Base-by-base conservation (phyloP, 2,329 filamentous ascomycete species). In the Chalara sp. region DNA sequence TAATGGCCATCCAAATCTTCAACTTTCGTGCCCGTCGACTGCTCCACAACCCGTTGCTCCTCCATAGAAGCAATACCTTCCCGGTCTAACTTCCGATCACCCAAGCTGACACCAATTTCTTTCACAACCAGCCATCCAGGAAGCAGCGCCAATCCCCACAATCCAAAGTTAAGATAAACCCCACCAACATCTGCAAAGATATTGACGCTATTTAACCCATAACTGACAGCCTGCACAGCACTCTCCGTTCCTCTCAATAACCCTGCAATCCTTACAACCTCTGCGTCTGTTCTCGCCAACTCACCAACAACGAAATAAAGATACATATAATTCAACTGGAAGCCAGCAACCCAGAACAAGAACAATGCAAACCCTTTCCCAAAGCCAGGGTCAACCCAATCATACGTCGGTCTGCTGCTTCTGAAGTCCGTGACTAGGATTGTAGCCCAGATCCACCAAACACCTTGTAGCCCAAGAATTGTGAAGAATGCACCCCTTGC, bases 251-350 rank as follows among this genome's bases (percentile, higher is more conserved):
- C 86, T 50, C 85, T 74, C 3, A 89, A 70, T 10, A 89, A 66
- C 0, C 82, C 84, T 0, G 85, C 78, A 59, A 84, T 83, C 1
- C 85, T 76, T 42, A 89, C 78, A 1, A 88, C 76, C 57, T 89
- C 80, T 29, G 76, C 73, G 47, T 86, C 74, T 5, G 74, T 71
- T 5, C 72, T 66, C 1, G 86, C 82, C 3, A 89, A 64, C 57
- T 87, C 83, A 4, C 80, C 76, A 7, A 89, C 78, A 53, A 89
- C 71, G 60, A 89, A 89, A 68, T 88, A 83, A 72, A 88, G 66
- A 63, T 82, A 88, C 56, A 88, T 73, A 62, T 89, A 89, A 64
- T 89, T 89, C 6, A 87, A 57, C 66, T 89, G 85, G 58, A 89
- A 89, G 0, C 82, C 79, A 8, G 79, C 67, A 0, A 81, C 80